phyloP scores from a whole-genome alignment of 2,329 filamentous ascomycete species.

The Hypoxylon sp. region DNA sequence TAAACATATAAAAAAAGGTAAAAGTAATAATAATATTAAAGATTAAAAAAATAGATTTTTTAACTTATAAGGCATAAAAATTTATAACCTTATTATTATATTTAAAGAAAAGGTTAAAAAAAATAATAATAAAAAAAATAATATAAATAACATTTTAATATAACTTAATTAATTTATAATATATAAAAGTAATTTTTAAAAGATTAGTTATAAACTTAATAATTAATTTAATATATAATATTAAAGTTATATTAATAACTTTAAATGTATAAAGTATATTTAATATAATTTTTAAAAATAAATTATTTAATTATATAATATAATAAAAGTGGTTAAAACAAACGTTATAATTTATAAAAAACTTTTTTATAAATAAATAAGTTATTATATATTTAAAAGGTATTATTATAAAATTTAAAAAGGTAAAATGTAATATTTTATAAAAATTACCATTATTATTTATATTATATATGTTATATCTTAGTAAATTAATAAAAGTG shows the following conservation, averaged over 20 bases:
- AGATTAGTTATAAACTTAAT: conserved; percentile 12
- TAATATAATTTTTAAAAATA: conserved; percentile 14
- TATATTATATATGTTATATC: conserved; percentile 25
- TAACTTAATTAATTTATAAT: conserved; percentile 15
- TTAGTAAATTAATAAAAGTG: conserved; percentile 3
- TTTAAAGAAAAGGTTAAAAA: neutral
- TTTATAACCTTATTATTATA: conserved; percentile 22
- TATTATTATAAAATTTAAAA: neutral
- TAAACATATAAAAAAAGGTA: conserved; percentile 13
- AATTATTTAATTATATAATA: conserved; percentile 11
- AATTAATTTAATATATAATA: conserved; percentile 10
- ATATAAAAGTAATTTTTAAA: conserved; percentile 17
- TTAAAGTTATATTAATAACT: conserved; percentile 13
- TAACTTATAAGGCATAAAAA: conserved; percentile 13
- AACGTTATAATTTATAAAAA: neutral
- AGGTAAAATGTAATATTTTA: conserved; percentile 11
- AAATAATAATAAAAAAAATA: neutral
- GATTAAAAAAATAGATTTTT: conserved; percentile 19
- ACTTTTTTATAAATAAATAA: conserved; percentile 16
- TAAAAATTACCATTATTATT: conserved; percentile 10
- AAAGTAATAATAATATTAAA: conserved; percentile 26
- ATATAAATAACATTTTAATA: neutral
- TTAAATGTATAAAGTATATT: conserved; percentile 17
- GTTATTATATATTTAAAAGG: conserved; percentile 7
- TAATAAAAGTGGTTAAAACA: conserved; percentile 13